These are phyloP conservation scores for Fagopyrum tataricum DNA, from an alignment of 148 eudicot genomes.

Conservation along the genomic window DNA sequence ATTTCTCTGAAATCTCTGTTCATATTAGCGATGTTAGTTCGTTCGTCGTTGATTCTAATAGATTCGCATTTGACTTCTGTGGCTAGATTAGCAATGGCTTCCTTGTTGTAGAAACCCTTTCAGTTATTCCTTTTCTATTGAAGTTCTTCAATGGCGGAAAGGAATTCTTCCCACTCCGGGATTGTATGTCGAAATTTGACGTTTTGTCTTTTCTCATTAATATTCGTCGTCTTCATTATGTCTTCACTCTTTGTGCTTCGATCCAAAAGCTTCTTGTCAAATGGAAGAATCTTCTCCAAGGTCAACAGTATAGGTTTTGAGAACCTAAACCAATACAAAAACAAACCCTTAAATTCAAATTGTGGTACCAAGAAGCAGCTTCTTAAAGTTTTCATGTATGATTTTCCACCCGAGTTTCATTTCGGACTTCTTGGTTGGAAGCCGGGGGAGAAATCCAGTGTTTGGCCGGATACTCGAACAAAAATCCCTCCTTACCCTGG, in stretches of 20 bases:
- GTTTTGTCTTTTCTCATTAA: conserved; percentile 42
- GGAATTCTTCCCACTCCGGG: conserved; percentile 36
- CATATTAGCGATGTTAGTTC: background rate
- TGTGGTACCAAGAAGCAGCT: conserved; percentile 20
- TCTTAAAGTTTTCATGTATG: conserved; percentile 89
- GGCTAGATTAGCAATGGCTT: background rate
- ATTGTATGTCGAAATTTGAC: conserved; percentile 35
- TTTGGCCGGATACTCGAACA: conserved; percentile 78
- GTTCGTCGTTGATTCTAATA: background rate
- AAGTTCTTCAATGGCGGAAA: conserved; percentile 43
- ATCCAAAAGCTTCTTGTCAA: conserved; percentile 42
- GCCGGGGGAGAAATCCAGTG: conserved; percentile 33
- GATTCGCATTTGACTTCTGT: background rate
- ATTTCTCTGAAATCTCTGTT: background rate
- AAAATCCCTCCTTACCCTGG: conserved; percentile 77
- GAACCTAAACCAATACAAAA: conserved; percentile 9
- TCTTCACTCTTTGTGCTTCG: conserved; percentile 66
- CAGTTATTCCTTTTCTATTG: background rate
- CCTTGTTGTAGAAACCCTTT: background rate
- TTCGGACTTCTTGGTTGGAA: conserved; percentile 74
- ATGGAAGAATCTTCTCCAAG: conserved; percentile 21
- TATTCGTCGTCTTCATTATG: conserved; percentile 49
- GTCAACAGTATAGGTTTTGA: conserved; percentile 15
- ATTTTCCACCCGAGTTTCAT: conserved; percentile 85
- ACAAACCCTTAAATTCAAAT: conserved; percentile 11